Percentiles rank a stretch among this genome's conserved stretches.
phyloP scores from a whole-genome alignment of 805 yeast genomes.

The Blastobotrys americana region DNA sequence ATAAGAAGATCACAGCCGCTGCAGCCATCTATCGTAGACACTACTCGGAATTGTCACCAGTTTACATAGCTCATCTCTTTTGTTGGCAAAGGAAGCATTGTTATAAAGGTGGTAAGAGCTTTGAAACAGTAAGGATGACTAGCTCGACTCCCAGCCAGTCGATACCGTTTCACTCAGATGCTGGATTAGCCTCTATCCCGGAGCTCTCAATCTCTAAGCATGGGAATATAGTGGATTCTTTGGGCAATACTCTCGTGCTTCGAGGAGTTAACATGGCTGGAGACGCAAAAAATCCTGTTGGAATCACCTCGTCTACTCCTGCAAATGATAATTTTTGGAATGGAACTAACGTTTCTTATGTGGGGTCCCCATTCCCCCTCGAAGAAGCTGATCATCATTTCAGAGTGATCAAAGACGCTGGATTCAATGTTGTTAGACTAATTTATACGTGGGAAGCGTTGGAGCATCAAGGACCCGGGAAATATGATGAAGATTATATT shows the following conservation, averaged over 20 bases:
- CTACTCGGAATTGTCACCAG: too few relatives aligned
- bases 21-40: too few relatives aligned
- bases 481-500: constrained; percentile 69
- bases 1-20: too few relatives aligned
- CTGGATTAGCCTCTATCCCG: not conserved
- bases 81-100: too few relatives aligned
- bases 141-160: constrained; percentile 1
- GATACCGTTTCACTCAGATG: too few relatives aligned
- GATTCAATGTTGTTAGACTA: constrained; percentile 72
- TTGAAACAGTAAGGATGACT: not conserved
- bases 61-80: too few relatives aligned
- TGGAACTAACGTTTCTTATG: constrained; percentile 73
- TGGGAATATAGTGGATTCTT: constrained; percentile 51
- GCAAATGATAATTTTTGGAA: constrained; percentile 44
- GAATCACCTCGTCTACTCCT: constrained; percentile 21
- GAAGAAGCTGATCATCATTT: constrained; percentile 67
- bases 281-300: constrained; percentile 58
- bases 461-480: constrained; percentile 82
- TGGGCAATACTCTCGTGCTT: constrained; percentile 55
- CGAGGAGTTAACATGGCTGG: constrained; percentile 82
- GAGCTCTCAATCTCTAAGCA: constrained; percentile 14
- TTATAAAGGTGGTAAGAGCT: not conserved
- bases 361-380: constrained; percentile 72
- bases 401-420: constrained; percentile 65
- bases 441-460: constrained; percentile 87